These are phyloP conservation scores for Fusarium abutilonis DNA, from an alignment of 2,329 filamentous ascomycete genomes.

Conservation along the genomic window DNA sequence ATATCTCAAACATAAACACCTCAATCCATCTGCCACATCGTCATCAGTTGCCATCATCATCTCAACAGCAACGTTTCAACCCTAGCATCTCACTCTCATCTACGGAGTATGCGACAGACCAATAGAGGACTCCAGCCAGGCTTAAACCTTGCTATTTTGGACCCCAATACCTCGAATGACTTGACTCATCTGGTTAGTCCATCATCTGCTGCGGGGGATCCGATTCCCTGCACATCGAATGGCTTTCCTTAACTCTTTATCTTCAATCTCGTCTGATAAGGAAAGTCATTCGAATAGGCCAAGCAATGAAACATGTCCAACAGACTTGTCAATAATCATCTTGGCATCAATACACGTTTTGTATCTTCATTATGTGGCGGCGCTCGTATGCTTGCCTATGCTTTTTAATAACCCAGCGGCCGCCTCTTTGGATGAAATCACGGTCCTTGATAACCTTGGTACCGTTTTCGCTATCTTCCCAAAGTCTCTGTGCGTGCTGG, in stretches of 20 bases:
- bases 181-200: slow-evolving; percentile 3
- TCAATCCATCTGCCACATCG: slow-evolving; percentile 20
- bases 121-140: slow-evolving; percentile 4
- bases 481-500: not conserved
- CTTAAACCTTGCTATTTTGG: not conserved
- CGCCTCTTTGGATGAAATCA: not conserved
- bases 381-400: no score
- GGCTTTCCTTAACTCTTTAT: not conserved
- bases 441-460: not conserved
- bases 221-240: not conserved
- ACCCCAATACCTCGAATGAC: slow-evolving; percentile 10
- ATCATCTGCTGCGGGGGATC: not conserved
- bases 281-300: no score
- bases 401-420: not conserved
- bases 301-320: no score
- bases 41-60: slow-evolving; percentile 21
- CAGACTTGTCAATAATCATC: no score
- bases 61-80: slow-evolving; percentile 14
- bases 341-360: not conserved
- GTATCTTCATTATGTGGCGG: no score
- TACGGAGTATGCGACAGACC: not conserved
- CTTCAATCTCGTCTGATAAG: no score
- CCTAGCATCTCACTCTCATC: slow-evolving; percentile 5
- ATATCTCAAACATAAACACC: not conserved
- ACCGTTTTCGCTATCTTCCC: not conserved